Percentiles rank a stretch among this genome's conserved stretches.
Evolutionary conservation across 1,139 yeast genomes (phyloP).

Genomic region (Hansenula anomala): DNA sequence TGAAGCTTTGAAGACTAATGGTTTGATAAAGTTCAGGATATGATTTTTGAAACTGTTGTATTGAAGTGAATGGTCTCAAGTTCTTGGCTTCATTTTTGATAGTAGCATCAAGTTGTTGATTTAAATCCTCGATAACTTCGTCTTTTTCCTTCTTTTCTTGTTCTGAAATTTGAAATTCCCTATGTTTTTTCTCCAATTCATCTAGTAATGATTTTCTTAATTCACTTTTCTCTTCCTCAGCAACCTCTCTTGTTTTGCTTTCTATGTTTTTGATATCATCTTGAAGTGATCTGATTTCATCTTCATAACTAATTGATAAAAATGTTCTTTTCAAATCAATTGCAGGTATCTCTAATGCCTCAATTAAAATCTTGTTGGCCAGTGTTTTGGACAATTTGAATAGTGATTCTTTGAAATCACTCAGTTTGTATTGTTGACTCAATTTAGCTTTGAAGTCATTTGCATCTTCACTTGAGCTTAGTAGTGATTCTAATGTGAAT

Average conservation of each 20-base stretch:
- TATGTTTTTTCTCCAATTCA: neutral
- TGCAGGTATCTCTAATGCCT: neutral
- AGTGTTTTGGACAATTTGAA: conserved; percentile 3
- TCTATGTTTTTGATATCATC: neutral
- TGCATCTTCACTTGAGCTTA: neutral
- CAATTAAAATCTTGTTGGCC: conserved; percentile 3
- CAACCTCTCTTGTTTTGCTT: neutral
- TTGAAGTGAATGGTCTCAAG: neutral
- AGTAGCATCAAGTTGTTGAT: neutral
- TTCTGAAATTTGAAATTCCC: neutral
- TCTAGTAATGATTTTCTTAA: neutral
- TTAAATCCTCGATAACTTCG: neutral
- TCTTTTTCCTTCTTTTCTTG: neutral
- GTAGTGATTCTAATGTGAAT: neutral
- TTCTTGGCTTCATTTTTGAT: neutral
- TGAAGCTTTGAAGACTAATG: conserved; percentile 2
- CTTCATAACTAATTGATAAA: neutral
- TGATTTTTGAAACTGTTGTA: conserved; percentile 3
- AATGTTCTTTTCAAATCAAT: neutral
- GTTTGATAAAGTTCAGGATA: conserved; percentile 2
- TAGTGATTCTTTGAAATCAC: conserved; percentile 3
- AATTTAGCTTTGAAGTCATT: conserved; percentile 2
- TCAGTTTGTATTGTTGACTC: neutral
- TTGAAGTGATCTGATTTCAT: neutral
- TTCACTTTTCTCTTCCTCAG: neutral